phyloP scores from a whole-genome alignment of 768 basidiomycete species.

The Termitomyces heimii region DNA sequence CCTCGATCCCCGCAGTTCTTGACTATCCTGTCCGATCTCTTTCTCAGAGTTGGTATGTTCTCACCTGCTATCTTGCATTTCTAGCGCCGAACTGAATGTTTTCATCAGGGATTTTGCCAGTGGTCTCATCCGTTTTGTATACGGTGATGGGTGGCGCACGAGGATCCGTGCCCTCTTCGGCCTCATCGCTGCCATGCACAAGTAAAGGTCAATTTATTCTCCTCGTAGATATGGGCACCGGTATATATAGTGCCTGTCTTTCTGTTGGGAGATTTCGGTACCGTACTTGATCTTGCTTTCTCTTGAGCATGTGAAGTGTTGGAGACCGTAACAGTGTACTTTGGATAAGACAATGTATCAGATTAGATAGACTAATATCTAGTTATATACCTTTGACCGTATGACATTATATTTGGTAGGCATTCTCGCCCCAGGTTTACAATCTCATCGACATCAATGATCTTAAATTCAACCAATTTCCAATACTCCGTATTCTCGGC shows the following conservation, averaged over 20 bases:
- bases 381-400: too few species aligned
- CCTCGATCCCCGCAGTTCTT: constrained; percentile 76
- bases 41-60: constrained; percentile 62
- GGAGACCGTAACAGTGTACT: neutral
- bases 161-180: constrained; percentile 37
- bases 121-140: constrained; percentile 44
- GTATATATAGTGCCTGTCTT: neutral
- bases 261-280: neutral
- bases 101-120: constrained; percentile 42
- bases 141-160: constrained; percentile 46
- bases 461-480: constrained; percentile 60
- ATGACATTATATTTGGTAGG: constrained; percentile 18
- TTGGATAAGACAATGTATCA: neutral
- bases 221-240: neutral
- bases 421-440: constrained; percentile 42
- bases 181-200: constrained; percentile 30
- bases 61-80: neutral
- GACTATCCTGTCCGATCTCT: constrained; percentile 83
- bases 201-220: constrained; percentile 12
- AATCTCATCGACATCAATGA: constrained; percentile 44
- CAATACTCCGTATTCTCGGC: constrained; percentile 45
- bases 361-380: neutral
- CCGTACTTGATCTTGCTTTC: neutral
- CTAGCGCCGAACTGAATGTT: neutral
- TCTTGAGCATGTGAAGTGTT: neutral